Evolutionary conservation across 2,329 filamentous ascomycete species (phyloP).

Genomic region (Colletotrichum sp.): DNA sequence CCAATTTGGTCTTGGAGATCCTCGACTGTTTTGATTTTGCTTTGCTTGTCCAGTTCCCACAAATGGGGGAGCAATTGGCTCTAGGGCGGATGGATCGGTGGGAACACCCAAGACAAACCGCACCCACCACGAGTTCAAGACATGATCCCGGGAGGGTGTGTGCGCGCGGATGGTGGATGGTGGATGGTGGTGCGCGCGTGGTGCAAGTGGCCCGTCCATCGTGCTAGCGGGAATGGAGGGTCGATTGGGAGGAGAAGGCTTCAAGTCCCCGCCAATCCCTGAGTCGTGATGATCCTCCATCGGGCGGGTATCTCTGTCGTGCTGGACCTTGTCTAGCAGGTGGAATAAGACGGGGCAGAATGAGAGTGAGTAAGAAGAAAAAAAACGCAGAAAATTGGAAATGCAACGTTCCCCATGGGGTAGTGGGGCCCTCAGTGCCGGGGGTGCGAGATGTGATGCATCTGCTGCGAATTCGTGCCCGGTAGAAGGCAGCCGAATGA

Average conservation of each 20-base stretch:
- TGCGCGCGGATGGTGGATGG: not conserved
- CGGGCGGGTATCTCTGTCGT: not conserved
- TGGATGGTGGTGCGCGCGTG: not conserved
- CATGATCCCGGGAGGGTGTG: not conserved
- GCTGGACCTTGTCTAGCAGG: not conserved
- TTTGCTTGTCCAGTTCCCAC: not conserved
- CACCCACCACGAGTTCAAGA: not conserved
- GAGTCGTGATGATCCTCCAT: slow-evolving; percentile 6
- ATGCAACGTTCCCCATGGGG: slow-evolving; percentile 19
- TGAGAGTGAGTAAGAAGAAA: not conserved
- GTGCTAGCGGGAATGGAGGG: not conserved
- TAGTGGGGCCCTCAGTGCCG: not conserved
- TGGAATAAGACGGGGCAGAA: not conserved
- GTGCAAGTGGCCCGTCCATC: not conserved
- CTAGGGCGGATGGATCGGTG: not conserved
- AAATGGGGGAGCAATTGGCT: not conserved
- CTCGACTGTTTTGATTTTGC: not conserved
- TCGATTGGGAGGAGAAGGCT: not conserved
- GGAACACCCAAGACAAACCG: not conserved
- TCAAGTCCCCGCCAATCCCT: not conserved
- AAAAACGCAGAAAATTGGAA: not conserved
- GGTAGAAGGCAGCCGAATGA: not conserved
- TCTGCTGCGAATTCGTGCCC: not conserved
- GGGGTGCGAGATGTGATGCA: not conserved
- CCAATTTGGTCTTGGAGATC: not conserved